Evolutionary conservation across 2,329 filamentous ascomycete genomes (phyloP).

Genomic region (Ceratocystis variospora): DNA sequence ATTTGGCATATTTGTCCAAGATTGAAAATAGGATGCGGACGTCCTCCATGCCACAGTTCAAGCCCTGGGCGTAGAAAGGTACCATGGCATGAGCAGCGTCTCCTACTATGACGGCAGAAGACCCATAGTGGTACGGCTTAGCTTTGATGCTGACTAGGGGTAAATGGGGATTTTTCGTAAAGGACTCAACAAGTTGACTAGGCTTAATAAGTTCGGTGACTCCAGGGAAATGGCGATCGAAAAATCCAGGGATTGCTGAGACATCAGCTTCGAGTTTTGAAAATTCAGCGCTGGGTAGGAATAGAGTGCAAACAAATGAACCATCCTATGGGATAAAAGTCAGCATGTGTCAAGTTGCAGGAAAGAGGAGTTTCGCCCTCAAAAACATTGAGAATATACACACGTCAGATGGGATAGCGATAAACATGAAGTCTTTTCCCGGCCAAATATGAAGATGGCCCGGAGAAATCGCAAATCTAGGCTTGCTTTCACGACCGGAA

Average conservation of each 20-base stretch:
- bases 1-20: constrained; percentile 52
- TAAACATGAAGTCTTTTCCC: constrained; percentile 90
- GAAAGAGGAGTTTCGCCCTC: background rate
- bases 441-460: constrained; percentile 98
- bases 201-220: constrained; percentile 59
- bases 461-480: constrained; percentile 65
- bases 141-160: constrained; percentile 92
- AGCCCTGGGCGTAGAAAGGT: constrained; percentile 94
- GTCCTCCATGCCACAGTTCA: constrained; percentile 94
- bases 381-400: constrained; percentile 21
- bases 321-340: constrained; percentile 45
- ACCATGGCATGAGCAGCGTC: constrained; percentile 97
- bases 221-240: constrained; percentile 73
- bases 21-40: constrained; percentile 75
- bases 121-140: constrained; percentile 66
- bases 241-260: constrained; percentile 52
- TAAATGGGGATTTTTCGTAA: constrained; percentile 70
- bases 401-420: constrained; percentile 69
- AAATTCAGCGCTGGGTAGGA: constrained; percentile 63
- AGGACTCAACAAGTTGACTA: constrained; percentile 57
- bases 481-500: constrained; percentile 25
- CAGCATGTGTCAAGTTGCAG: background rate
- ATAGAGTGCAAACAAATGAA: constrained; percentile 89
- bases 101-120: constrained; percentile 70
- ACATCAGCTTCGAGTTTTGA: constrained; percentile 50